Evolutionary conservation across 2,329 filamentous ascomycete genomes (phyloP), one percentile per base, ranked within the genome.

Genomic region (Diaporthe velutina): DNA sequence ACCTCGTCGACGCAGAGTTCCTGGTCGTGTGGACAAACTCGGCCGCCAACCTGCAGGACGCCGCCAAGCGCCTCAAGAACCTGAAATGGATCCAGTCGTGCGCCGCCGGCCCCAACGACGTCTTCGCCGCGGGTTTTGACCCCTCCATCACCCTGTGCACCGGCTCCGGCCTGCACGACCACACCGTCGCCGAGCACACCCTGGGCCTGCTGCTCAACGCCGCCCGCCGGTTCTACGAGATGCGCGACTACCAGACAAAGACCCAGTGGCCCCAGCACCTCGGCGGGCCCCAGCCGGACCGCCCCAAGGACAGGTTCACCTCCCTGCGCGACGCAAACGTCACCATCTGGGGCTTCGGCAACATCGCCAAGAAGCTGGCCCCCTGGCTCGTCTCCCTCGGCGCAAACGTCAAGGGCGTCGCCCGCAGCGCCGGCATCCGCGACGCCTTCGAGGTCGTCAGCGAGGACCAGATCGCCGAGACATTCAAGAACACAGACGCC

Each of bases 1-100:
- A 89, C 75, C 88, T 88, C 78, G 81, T 85, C 81, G 91, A 93
- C 80, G 91, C 91, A 80, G 87, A 90, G 33, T 83, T 90, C 78
- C 87, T 93, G 75, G 84, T 93, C 3, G 91, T 91, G 8, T 93
- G 91, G 91, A 82, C 85, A 81, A 93, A 93, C 85, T 85, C 84
- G 35, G 78, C 89, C 54, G 83, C 83, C 19, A 92, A 92, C 84
- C 89, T 93, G 75, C 82, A 86, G 30, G 89, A 92, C 79, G 91
- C 90, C 66, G 88, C 87, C 2, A 77, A 80, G 68, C 87, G 88
- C 74, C 84, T 92, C 81, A 88, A 85, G 73, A 88, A 90, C 54
- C 85, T 93, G 19, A 85, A 85, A 77, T 93, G 91, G 90, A 92
- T 93, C 82, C 91, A 93, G 79, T 91, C 90, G 0, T 89, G 93